These are phyloP conservation scores for Amauroascus niger DNA, from an alignment of 2,329 filamentous ascomycete species.

Conservation along the genomic window DNA sequence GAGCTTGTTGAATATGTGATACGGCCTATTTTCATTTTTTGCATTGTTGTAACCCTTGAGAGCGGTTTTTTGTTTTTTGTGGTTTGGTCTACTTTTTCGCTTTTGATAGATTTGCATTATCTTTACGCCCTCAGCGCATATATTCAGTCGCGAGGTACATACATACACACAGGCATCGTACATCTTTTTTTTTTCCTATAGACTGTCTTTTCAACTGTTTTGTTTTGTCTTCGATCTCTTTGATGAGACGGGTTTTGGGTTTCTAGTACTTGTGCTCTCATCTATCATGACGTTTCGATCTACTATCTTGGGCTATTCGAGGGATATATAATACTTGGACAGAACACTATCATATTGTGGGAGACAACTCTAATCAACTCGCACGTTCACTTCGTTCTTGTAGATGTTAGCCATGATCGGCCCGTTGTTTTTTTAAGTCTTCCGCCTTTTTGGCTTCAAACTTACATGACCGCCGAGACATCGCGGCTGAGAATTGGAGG, in stretches of 20 bases:
- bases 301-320: too few species aligned
- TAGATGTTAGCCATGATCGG: too few species aligned
- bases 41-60: background rate
- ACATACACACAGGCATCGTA: background rate
- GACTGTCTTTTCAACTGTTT: background rate
- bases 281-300: too few species aligned
- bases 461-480: background rate
- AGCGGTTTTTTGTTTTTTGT: background rate
- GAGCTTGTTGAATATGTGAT: conserved; percentile 57
- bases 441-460: too few species aligned
- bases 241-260: too few species aligned
- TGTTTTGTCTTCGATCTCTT: background rate
- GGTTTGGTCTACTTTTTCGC: background rate
- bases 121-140: background rate
- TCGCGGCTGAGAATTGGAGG: background rate
- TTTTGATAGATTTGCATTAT: background rate
- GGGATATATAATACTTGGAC: too few species aligned
- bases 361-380: too few species aligned
- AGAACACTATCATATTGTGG: too few species aligned
- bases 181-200: background rate
- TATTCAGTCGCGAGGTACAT: background rate
- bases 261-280: too few species aligned
- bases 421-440: too few species aligned
- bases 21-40: background rate
- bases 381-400: too few species aligned